phyloP scores from a whole-genome alignment of 1,284 basidiomycete genomes.

The Ceratobasidium papillatum region DNA sequence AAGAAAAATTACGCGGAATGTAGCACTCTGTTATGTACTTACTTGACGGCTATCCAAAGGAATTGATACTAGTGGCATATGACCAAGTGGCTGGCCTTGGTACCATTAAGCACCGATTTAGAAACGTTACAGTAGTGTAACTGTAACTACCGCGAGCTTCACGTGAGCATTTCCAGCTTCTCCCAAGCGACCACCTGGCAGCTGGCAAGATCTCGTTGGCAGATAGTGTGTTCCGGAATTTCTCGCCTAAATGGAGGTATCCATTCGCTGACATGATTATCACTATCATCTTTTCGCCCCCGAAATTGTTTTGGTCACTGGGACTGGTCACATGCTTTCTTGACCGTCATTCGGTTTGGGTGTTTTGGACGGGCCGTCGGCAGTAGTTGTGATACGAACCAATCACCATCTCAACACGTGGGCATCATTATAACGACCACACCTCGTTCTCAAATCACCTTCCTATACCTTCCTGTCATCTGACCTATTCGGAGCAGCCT shows the following conservation, averaged over 20 bases:
- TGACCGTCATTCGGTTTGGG: background rate
- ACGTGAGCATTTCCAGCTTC: too few relatives aligned
- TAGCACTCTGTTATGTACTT: background rate
- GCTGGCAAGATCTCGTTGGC: background rate
- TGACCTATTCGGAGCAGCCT: constrained; percentile 26
- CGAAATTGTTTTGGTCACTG: background rate
- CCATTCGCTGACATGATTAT: background rate
- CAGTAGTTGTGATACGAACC: background rate
- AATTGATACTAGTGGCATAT: too few relatives aligned
- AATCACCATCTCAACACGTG: constrained; percentile 2
- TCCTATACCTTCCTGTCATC: background rate
- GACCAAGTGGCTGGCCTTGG: too few relatives aligned
- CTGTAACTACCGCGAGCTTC: too few relatives aligned
- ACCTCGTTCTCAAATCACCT: background rate
- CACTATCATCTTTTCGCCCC: background rate
- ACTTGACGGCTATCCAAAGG: too few relatives aligned
- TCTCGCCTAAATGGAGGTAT: background rate
- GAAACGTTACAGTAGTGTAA: too few relatives aligned
- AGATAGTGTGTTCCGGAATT: background rate
- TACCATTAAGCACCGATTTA: too few relatives aligned
- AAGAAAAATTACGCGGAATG: too few relatives aligned
- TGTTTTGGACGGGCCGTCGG: background rate
- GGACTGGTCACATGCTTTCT: background rate
- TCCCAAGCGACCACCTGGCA: background rate
- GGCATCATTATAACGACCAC: background rate